Conservation (phyloP, 2,329 filamentous ascomycete species). For the Neoascochyta sp. region DNA sequence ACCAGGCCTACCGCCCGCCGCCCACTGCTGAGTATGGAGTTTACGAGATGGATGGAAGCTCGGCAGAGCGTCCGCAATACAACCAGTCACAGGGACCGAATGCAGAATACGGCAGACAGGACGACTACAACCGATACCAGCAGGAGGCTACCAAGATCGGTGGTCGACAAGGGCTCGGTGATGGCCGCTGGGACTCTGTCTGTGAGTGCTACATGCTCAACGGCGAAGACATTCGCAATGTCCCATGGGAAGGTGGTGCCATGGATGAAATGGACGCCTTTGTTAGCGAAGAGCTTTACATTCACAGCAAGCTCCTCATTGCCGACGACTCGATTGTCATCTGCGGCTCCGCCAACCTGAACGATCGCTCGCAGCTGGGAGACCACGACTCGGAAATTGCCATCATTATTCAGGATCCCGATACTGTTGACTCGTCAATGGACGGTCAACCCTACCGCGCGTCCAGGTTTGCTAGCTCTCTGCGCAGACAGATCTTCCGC, state of each 20-base stretch:
- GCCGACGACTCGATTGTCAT: conserved; percentile 79
- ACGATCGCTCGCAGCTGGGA: conserved; percentile 73
- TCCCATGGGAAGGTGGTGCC: conserved; percentile 57
- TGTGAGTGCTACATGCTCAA: conserved; percentile 78
- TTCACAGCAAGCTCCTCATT: conserved; percentile 70
- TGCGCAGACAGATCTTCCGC: conserved; percentile 81
- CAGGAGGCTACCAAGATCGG: conserved; percentile 57
- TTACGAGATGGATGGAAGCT: conserved; percentile 30
- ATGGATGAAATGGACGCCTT: conserved; percentile 59
- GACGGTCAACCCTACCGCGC: conserved; percentile 68
- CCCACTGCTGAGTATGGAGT: conserved; percentile 37
- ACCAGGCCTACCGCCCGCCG: conserved; percentile 34
- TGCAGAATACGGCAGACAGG: conserved; percentile 16
- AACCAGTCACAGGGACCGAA: conserved; percentile 19
- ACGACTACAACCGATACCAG: conserved; percentile 68
- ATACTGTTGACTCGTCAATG: conserved; percentile 68
- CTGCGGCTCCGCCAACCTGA: conserved; percentile 70
- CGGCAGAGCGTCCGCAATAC: conserved; percentile 13
- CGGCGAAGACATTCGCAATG: conserved; percentile 64
- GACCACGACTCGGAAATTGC: conserved; percentile 85
- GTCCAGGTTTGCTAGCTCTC: conserved; percentile 70
- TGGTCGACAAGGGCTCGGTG: conserved; percentile 44
- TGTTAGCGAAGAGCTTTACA: conserved; percentile 60
- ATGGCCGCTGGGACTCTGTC: conserved; percentile 69
- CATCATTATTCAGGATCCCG: conserved; percentile 79